phyloP scores from a whole-genome alignment of 176 grass and related monocot genomes.

The Paspalum vaginatum region DNA sequence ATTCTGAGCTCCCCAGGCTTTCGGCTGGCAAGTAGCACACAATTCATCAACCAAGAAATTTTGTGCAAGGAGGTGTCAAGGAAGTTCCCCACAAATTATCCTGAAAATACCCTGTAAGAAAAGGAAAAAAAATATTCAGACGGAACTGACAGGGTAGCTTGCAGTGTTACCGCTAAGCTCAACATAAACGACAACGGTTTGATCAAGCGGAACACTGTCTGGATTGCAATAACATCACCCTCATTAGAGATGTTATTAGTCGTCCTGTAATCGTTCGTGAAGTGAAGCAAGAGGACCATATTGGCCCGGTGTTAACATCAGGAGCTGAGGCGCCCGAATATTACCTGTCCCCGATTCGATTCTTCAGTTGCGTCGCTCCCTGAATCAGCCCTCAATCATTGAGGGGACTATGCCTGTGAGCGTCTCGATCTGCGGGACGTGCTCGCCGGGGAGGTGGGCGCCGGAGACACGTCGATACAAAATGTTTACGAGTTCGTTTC shows the following conservation, averaged over 20 bases:
- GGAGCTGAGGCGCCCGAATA: slow-evolving; percentile 17
- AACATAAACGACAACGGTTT: too few species aligned
- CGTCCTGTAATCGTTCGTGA: background rate
- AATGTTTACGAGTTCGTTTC: background rate
- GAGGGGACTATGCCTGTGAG: background rate
- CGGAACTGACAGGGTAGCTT: background rate
- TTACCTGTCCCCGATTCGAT: slow-evolving; percentile 12
- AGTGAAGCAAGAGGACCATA: background rate
- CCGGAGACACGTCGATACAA: background rate
- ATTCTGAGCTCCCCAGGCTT: background rate
- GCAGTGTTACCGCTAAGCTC: background rate
- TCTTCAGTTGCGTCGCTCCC: slow-evolving; percentile 10
- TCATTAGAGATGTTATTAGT: too few species aligned
- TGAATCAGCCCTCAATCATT: background rate
- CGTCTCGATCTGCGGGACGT: background rate
- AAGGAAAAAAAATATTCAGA: background rate
- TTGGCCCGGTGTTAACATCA: slow-evolving; percentile 41
- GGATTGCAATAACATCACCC: too few species aligned
- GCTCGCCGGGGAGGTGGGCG: background rate
- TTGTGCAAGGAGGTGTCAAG: too few species aligned
- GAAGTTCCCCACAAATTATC: background rate
- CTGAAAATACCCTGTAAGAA: background rate
- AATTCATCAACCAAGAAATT: too few species aligned
- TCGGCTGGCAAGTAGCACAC: too few species aligned
- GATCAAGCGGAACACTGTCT: too few species aligned